phyloP scores from a whole-genome alignment of 139 green algal genomes.

The Volvox africanus region DNA sequence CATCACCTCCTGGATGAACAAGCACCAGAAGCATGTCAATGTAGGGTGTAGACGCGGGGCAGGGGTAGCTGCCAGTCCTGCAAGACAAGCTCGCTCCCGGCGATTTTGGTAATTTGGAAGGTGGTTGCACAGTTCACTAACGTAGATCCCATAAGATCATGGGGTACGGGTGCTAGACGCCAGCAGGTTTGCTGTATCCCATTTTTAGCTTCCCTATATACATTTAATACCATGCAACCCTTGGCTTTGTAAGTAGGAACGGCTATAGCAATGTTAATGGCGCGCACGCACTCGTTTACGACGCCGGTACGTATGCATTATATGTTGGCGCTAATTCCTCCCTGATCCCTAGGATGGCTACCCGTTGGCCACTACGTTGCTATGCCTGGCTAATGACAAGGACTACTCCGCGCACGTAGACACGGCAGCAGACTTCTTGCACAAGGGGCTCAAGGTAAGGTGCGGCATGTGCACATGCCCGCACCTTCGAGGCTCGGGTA shows the following conservation, averaged over 20 bases:
- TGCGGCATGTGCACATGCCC: not conserved
- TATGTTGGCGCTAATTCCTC: not conserved
- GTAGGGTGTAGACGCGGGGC: slow-evolving; percentile 38
- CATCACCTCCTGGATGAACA: slow-evolving; percentile 60
- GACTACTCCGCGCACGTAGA: slow-evolving; percentile 69
- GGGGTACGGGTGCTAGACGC: no score
- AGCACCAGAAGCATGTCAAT: slow-evolving; percentile 86
- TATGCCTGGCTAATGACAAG: slow-evolving; percentile 79
- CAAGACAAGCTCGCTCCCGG: no score
- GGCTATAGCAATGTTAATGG: no score
- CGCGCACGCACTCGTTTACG: no score
- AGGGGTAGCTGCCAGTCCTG: not conserved
- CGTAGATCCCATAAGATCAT: no score
- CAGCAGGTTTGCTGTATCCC: no score
- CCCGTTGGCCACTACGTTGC: slow-evolving; percentile 80
- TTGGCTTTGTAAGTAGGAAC: no score
- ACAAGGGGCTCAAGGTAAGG: slow-evolving; percentile 67
- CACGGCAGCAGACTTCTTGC: slow-evolving; percentile 74
- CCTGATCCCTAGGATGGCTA: slow-evolving; percentile 60
- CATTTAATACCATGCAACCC: no score
- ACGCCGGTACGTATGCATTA: no score
- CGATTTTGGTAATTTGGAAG: no score
- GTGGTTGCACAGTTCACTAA: no score
- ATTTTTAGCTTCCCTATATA: no score
- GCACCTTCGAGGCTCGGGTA: not conserved